Conservation (phyloP, 1,139 yeast genomes). For the Kodamaea ohmeri region DNA sequence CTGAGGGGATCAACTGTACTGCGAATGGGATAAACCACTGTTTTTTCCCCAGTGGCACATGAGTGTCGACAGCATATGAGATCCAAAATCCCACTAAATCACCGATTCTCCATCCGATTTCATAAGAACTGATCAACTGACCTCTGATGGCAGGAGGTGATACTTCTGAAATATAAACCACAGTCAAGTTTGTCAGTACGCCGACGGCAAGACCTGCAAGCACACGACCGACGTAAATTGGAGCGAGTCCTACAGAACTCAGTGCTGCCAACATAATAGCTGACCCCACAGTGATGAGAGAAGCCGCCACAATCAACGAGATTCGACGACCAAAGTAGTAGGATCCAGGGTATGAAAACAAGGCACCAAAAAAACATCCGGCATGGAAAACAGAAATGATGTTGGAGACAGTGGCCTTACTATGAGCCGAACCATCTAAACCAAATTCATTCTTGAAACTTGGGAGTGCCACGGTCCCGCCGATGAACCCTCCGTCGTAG, state of each 20-base stretch:
- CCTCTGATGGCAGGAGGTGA: conserved; percentile 44
- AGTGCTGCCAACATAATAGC: conserved; percentile 41
- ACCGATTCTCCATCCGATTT: conserved; percentile 45
- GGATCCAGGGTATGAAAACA: conserved; percentile 40
- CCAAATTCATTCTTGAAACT: conserved; percentile 38
- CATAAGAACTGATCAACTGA: conserved; percentile 36
- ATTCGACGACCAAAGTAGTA: conserved; percentile 38
- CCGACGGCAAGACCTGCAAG: conserved; percentile 43
- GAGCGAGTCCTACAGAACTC: conserved; percentile 31
- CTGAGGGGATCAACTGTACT: conserved; percentile 42
- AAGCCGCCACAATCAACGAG: conserved; percentile 35
- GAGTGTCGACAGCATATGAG: conserved; percentile 37
- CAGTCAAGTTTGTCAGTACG: conserved; percentile 40
- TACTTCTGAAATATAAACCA: conserved; percentile 41
- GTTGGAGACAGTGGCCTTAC: conserved; percentile 29
- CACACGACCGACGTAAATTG: conserved; percentile 43
- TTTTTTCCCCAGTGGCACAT: conserved; percentile 26
- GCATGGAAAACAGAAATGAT: conserved; percentile 47
- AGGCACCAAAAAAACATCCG: conserved; percentile 48
- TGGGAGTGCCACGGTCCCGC: conserved; percentile 41
- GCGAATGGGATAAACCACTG: conserved; percentile 49
- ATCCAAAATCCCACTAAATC: conserved; percentile 47
- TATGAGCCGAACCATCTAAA: conserved; percentile 24
- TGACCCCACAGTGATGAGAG: conserved; percentile 37
- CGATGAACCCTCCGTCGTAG: conserved; percentile 45